phyloP scores from a whole-genome alignment of 495 filamentous ascomycete genomes.

The Penicillium psychrofluorescens region DNA sequence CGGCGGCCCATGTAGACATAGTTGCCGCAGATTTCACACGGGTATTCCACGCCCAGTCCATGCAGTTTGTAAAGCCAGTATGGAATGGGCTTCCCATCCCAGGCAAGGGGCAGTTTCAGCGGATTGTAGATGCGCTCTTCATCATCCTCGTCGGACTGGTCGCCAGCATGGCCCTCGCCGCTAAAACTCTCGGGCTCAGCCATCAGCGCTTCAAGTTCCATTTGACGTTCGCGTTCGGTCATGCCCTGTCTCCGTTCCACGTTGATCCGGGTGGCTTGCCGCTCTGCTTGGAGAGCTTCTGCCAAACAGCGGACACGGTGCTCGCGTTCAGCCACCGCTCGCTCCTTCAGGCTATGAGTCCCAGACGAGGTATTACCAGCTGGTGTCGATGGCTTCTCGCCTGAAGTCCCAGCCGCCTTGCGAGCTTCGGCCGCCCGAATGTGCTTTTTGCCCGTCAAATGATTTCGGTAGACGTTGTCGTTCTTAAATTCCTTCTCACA shows the following conservation, averaged over 20 bases:
- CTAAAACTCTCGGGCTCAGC: constrained; percentile 45
- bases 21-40: constrained; percentile 95
- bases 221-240: constrained; percentile 89
- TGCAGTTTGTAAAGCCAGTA: constrained; percentile 99
- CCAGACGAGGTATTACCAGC: constrained; percentile 22
- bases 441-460: constrained; percentile 88
- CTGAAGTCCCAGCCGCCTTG: constrained; percentile 32
- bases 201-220: constrained; percentile 83
- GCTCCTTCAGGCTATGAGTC: constrained; percentile 67
- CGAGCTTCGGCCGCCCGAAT: constrained; percentile 65
- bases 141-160: constrained; percentile 55
- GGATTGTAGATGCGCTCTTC: constrained; percentile 94
- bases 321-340: constrained; percentile 84
- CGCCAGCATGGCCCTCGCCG: constrained; percentile 44
- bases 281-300: constrained; percentile 66
- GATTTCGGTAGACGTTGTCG: constrained; percentile 85
- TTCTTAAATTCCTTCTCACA: constrained; percentile 95
- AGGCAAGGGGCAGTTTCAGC: constrained; percentile 86
- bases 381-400: constrained; percentile 14
- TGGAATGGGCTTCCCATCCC: constrained; percentile 98
- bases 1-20: constrained; percentile 95
- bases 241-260: constrained; percentile 92
- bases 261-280: constrained; percentile 80
- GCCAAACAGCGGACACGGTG: constrained; percentile 72
- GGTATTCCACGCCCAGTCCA: constrained; percentile 88